Conservation (phyloP, 2,329 filamentous ascomycete genomes). For the Ophiosphaerella narmari region DNA sequence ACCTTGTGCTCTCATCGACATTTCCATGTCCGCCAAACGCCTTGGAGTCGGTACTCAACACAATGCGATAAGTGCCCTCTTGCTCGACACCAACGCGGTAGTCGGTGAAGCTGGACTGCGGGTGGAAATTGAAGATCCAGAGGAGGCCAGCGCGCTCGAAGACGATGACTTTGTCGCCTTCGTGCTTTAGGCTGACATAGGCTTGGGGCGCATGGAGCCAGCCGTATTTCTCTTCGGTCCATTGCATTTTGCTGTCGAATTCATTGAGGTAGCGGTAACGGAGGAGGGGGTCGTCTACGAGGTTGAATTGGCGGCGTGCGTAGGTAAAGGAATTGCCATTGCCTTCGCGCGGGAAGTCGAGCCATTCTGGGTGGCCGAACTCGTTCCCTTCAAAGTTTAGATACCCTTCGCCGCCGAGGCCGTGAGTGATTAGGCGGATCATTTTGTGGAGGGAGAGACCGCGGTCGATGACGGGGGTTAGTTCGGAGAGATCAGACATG, state of each 20-base stretch:
- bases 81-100: conserved; percentile 89
- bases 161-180: conserved; percentile 90
- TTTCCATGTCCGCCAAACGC: conserved; percentile 80
- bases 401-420: conserved; percentile 91
- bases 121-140: conserved; percentile 97
- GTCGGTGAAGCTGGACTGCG: conserved; percentile 81
- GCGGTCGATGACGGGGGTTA: conserved; percentile 86
- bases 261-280: conserved; percentile 92
- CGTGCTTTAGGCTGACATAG: conserved; percentile 92
- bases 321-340: conserved; percentile 96
- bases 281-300: conserved; percentile 82
- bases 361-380: conserved; percentile 98
- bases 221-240: conserved; percentile 82
- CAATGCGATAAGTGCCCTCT: conserved; percentile 82
- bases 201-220: conserved; percentile 88
- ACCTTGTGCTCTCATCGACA: conserved; percentile 78
- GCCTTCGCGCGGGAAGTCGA: conserved; percentile 93
- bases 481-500: conserved; percentile 84
- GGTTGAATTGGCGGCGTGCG: conserved; percentile 88
- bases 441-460: conserved; percentile 96
- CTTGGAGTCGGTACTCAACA: conserved; percentile 79
- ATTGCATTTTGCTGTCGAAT: conserved; percentile 92
- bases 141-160: conserved; percentile 90
- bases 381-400: conserved; percentile 99
- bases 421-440: conserved; percentile 92